A percentile compares a stretch with the other conserved stretches of the same genome.
These are phyloP conservation scores for Yarrowia sp. DNA, from an alignment of 805 yeast genomes.

Conservation along the genomic window DNA sequence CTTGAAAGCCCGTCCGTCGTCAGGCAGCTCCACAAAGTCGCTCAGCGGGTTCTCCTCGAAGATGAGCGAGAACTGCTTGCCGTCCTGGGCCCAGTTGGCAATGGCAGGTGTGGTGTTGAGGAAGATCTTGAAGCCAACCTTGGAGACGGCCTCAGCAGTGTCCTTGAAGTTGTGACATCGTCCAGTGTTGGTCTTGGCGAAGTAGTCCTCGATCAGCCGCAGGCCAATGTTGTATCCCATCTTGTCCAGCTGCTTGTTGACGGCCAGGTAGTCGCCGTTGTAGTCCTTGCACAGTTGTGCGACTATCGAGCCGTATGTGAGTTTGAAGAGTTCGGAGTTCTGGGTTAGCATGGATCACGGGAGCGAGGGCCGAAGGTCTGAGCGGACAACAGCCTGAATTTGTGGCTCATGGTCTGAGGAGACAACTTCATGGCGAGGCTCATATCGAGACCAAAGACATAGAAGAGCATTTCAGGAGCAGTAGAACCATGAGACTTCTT, in stretches of 20 bases:
- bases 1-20: conserved; percentile 62
- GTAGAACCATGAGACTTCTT: too few species aligned
- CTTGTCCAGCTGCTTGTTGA: conserved; percentile 76
- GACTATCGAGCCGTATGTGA: conserved; percentile 92
- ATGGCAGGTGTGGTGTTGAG: conserved; percentile 76
- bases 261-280: conserved; percentile 69
- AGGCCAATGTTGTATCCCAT: conserved; percentile 97
- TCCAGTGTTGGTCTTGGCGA: conserved; percentile 82
- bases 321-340: conserved; percentile 91
- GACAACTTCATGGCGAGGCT: too few species aligned
- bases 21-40: conserved; percentile 92
- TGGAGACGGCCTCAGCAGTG: conserved; percentile 81
- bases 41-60: conserved; percentile 86
- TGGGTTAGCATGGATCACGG: conserved; percentile 34
- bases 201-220: conserved; percentile 85
- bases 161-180: conserved; percentile 78
- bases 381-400: too few species aligned
- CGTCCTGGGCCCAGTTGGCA: conserved; percentile 73
- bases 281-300: conserved; percentile 85
- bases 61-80: conserved; percentile 68
- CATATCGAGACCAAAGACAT: too few species aligned
- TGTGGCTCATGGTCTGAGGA: too few species aligned
- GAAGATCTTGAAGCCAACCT: conserved; percentile 87
- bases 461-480: too few species aligned
- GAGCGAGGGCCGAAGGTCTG: background rate